Base-by-base conservation (phyloP, 2,329 filamentous ascomycete genomes). In the Xylaria hypoxylon region DNA sequence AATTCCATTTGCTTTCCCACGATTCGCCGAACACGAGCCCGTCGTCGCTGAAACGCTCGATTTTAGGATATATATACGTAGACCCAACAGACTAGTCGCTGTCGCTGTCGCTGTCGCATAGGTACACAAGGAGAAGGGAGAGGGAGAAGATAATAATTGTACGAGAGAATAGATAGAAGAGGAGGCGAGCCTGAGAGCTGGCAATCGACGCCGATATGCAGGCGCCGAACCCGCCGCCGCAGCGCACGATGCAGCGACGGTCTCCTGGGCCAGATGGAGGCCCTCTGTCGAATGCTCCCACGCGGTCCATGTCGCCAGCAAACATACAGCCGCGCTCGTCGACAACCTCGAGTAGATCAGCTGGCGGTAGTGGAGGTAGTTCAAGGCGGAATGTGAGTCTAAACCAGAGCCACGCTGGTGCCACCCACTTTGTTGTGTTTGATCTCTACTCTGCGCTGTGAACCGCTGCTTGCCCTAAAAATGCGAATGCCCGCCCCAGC, bases 221-320 rank as follows among this genome's bases (percentile, higher is more conserved):
- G 77, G 79, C 84, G 64, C 79, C 84, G 55, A 79, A 79, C 68
- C 79, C 80, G 67, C 79, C 81, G 17, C 83, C 86, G 63, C 85
- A 86, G 78, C 82, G 87, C 75, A 80, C 81, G 53, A 80, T 86
- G 74, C 87, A 88, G 75, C 85, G 89, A 71, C 86, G 88, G 73
- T 90, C 88, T 57, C 88, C 89, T n/a, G 87, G 84, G 68, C 85
- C 83, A 40, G 89, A 90, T 70, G 83, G 84, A 74, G 86, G 85
- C 59, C 86, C 67, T 60, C 67, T 68, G 28, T 84, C 87, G 57
- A 86, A 81, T 77, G 81, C 87, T 70, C 83, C 86, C 62, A 77
- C 81, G 61, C 84, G 87, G 63, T 81, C 86, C 55, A 89, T 88
- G 75, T 90, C 89, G 58, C 89, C 90, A 38, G 85, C 77, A 40